Conservation (phyloP, 2,329 filamentous ascomycete species). For the Pseudogymnoascus sp. region DNA sequence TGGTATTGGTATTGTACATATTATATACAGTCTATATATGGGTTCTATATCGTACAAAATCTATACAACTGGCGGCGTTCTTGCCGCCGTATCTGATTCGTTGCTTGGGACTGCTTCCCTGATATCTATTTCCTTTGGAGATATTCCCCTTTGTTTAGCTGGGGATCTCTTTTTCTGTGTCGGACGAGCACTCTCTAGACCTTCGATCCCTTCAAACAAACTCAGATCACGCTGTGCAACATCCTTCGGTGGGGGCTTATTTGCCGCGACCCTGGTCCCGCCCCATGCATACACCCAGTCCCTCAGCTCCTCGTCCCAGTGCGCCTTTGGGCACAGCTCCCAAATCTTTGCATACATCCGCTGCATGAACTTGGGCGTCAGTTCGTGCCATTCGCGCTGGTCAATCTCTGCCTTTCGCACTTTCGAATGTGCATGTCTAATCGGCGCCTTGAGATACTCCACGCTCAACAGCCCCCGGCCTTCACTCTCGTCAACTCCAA, state of each 20-base stretch:
- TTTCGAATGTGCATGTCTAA: slow-evolving; percentile 9
- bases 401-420: neutral
- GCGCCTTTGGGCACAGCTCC: slow-evolving; percentile 37
- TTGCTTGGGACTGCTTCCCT: neutral
- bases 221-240: slow-evolving; percentile 29
- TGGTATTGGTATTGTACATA: slow-evolving; percentile 22
- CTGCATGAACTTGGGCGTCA: slow-evolving; percentile 37
- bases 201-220: slow-evolving; percentile 43
- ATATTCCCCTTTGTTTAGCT: neutral
- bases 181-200: neutral
- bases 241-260: slow-evolving; percentile 26
- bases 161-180: neutral
- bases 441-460: slow-evolving; percentile 13
- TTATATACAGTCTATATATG: neutral
- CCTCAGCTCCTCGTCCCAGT: slow-evolving; percentile 25
- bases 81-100: neutral
- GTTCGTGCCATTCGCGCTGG: slow-evolving; percentile 20
- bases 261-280: slow-evolving; percentile 20
- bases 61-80: neutral
- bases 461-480: neutral
- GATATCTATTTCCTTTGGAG: neutral
- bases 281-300: slow-evolving; percentile 42
- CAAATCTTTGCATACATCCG: slow-evolving; percentile 42
- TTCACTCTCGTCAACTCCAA: neutral
- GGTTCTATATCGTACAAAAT: neutral